Percentiles rank a stretch among this genome's conserved stretches.
phyloP scores from a whole-genome alignment of 2,329 filamentous ascomycete species.

The Lecanicillium sp. region DNA sequence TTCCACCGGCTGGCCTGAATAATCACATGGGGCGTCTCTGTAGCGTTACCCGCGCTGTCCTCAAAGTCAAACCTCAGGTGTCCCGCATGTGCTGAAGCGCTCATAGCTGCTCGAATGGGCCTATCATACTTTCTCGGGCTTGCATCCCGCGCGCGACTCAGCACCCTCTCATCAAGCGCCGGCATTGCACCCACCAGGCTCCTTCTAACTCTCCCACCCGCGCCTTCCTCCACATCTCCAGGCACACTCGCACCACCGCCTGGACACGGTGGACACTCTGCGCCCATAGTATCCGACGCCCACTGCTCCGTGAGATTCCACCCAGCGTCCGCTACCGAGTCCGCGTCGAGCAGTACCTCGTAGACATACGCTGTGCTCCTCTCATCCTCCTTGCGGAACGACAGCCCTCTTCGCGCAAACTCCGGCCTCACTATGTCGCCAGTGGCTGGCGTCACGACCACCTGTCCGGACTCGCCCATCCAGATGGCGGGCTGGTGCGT shows the following conservation, averaged over 20 bases:
- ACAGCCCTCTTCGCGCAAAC: constrained; percentile 36
- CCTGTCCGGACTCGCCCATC: constrained; percentile 44
- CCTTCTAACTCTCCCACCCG: constrained; percentile 33
- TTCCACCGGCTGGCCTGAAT: constrained; percentile 40
- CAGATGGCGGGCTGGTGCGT: constrained; percentile 47
- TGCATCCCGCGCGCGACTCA: neutral
- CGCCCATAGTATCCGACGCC: constrained; percentile 27
- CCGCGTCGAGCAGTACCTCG: constrained; percentile 35
- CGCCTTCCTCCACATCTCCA: constrained; percentile 27
- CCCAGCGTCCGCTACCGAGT: constrained; percentile 25
- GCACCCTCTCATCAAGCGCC: neutral
- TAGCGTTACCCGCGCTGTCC: neutral
- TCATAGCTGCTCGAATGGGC: constrained; percentile 30
- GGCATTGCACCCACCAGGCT: constrained; percentile 11
- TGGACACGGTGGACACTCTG: constrained; percentile 34
- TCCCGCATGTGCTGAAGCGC: constrained; percentile 36
- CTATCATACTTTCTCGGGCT: constrained; percentile 13
- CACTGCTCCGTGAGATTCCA: constrained; percentile 31
- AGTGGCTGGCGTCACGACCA: constrained; percentile 36
- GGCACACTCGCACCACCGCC: constrained; percentile 14
- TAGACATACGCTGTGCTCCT: constrained; percentile 40
- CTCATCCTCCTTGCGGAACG: constrained; percentile 38
- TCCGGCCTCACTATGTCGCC: constrained; percentile 23
- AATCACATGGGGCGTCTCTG: constrained; percentile 30
- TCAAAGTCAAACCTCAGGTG: constrained; percentile 36